Evolutionary conservation across 495 filamentous ascomycete genomes (phyloP), one percentile per base, ranked within the genome.

Genomic region (Coniosporium apollinis): DNA sequence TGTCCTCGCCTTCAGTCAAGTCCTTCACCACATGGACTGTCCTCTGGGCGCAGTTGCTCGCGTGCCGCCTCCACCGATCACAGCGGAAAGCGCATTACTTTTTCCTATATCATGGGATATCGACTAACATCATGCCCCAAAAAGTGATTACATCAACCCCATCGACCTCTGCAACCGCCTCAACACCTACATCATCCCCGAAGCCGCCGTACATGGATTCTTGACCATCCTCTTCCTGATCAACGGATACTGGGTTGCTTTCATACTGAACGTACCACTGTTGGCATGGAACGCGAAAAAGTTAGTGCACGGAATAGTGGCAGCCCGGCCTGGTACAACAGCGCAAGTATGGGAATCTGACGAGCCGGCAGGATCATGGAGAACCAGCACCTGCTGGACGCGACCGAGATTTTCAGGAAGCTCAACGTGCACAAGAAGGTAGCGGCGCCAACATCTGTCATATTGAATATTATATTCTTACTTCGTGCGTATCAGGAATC

Each of bases 131-230:
- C 4, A 36, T 6, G 25, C 8, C 18, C 22, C 21, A 7, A 22
- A 29, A 49, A 93, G 87, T 65, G 91, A 99, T 65, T 99, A 99
- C 64, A 96, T 99, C 66, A 99, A 99, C 66, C 91, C 91, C 11
- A 96, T 96, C 68, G 91, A 99, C 54, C 86, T 99, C 45, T 99
- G 91, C 79, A 99, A 99, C 76, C 81, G 91, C 47, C 81, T 99
- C 44, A 99, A 99, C 67, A 85, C 85, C 57, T 96, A 99, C 67
- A 99, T 99, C 58, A 75, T 96, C 55, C 91, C 91, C 55, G 91
- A 99, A 72, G 91, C 89, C 48, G 86, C 82, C 44, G 86, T 99
- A 41, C 91, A 99, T 55, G 85, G 74, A 38, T 84, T 94, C 67
- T 64, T 99, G 49, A 94, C 91, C 41, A 72, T 82, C 56, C 57